Conservation (phyloP, 768 basidiomycete species). For the Mycena crocata region DNA sequence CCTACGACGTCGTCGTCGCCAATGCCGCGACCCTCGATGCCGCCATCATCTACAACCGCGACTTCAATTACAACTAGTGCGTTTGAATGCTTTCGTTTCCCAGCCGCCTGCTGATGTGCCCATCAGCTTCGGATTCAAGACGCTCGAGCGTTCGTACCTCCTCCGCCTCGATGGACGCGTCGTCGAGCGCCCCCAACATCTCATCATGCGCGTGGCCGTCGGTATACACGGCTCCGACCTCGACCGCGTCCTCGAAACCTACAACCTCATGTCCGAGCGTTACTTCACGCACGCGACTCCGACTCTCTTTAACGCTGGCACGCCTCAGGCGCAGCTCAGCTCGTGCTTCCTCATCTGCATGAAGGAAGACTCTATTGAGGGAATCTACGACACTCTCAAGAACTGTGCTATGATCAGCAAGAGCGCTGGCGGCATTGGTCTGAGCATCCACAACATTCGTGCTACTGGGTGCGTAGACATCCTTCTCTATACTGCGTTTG, state of each 20-base stretch:
- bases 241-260: constrained; percentile 90
- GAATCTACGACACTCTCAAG: constrained; percentile 98
- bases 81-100: constrained; percentile 38
- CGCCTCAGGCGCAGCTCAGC: constrained; percentile 93
- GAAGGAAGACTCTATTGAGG: constrained; percentile 99
- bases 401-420: constrained; percentile 99
- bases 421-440: constrained; percentile 97
- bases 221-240: constrained; percentile 94
- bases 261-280: constrained; percentile 96
- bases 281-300: constrained; percentile 99
- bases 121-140: constrained; percentile 99
- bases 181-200: constrained; percentile 97
- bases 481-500: not conserved
- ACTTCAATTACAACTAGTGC: constrained; percentile 97
- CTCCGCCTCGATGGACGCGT: constrained; percentile 94
- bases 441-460: constrained; percentile 96
- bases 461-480: constrained; percentile 92
- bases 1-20: constrained; percentile 82
- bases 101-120: constrained; percentile 4
- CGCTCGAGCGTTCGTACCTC: constrained; percentile 96
- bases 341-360: constrained; percentile 98
- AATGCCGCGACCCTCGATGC: constrained; percentile 90
- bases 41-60: constrained; percentile 99
- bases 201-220: constrained; percentile 99
- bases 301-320: constrained; percentile 99